Evolutionary conservation across 2,329 filamentous ascomycete species (phyloP), one percentile per base, ranked within the genome.

Genomic region (Allantophomopsis cytisporea): DNA sequence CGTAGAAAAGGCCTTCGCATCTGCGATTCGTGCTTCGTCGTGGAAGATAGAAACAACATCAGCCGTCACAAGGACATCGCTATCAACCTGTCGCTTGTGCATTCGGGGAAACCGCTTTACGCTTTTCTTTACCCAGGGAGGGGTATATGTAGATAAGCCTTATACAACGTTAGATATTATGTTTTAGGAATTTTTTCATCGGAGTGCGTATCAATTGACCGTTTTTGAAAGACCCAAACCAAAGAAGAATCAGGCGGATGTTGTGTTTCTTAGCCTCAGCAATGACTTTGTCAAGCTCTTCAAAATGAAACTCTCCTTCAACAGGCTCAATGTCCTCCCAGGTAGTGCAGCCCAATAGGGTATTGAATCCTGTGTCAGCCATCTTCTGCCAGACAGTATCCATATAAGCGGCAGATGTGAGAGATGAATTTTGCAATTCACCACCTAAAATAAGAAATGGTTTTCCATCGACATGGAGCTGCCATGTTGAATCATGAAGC

Each of bases 161-260:
- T 20, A 20, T 20, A 4, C 0, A 59, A 55, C 13, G 54, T 49
- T 4, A 54, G 18, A 4, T 20, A 20, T 7, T 4, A 20, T 20
- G n/a, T 20, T 20, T 7, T 58, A 53, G 21, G 13, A 8, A 32
- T 23, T 8, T 23, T 8, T 20, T 20, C 18, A 20, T 20, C 7
- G 18, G 18, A 20, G 18, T 20, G 18, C 4, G 18, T 20, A 20
- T 4, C 16, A 13, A 28, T 21, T 37, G 52, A 63, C 51, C 64
- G 48, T 67, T 68, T 47, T 68, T 67, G 52, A 62, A 68, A 13
- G 58, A 60, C 6, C 63, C 64, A 47, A 68, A 66, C 64, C 64
- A 68, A 8, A 67, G 47, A 21, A 67, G 44, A 1, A 66, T 52
- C 11, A 68, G 47, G 30, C 57, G 55, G 18, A 66, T 44, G 3